phyloP scores from a whole-genome alignment of 2,329 filamentous ascomycete species.

The Xylariaceae sp. region DNA sequence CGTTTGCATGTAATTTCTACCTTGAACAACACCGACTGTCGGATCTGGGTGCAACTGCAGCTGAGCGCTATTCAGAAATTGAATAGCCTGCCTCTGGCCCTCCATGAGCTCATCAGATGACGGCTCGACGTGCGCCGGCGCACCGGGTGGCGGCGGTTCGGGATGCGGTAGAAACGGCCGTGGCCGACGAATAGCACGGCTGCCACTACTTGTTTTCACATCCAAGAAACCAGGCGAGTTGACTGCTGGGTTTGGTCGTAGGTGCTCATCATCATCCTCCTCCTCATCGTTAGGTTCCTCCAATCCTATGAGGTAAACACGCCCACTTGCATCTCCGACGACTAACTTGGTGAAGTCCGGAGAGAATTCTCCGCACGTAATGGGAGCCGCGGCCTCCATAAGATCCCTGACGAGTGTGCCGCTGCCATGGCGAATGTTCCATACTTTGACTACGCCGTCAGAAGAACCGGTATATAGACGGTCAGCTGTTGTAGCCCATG shows the following conservation, averaged over 20 bases:
- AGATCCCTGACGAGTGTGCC: conserved; percentile 47
- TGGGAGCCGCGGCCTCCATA: conserved; percentile 49
- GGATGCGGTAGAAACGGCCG: conserved; percentile 46
- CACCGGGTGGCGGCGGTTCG: conserved; percentile 40
- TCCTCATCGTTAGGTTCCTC: conserved; percentile 32
- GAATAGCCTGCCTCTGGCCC: conserved; percentile 26
- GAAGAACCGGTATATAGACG: conserved; percentile 60
- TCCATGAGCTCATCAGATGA: conserved; percentile 22
- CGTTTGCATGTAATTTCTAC: conserved; percentile 44
- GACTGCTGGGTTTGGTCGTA: conserved; percentile 23
- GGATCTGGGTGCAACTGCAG: conserved; percentile 41
- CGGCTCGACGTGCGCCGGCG: conserved; percentile 14
- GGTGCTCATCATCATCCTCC: conserved; percentile 26
- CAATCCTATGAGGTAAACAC: conserved; percentile 50
- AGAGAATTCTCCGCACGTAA: conserved; percentile 55
- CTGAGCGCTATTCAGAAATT: conserved; percentile 37
- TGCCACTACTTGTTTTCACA: conserved; percentile 32
- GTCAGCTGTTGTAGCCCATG: conserved; percentile 53
- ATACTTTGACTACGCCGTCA: conserved; percentile 57
- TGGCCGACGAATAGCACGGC: conserved; percentile 39
- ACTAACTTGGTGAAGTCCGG: conserved; percentile 49
- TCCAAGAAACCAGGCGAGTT: conserved; percentile 29
- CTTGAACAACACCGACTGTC: conserved; percentile 51
- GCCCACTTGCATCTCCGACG: conserved; percentile 56
- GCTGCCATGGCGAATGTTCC: conserved; percentile 48